These are phyloP conservation scores for Penicillium riverlandense DNA, from an alignment of 495 filamentous ascomycete species.

Conservation along the genomic window DNA sequence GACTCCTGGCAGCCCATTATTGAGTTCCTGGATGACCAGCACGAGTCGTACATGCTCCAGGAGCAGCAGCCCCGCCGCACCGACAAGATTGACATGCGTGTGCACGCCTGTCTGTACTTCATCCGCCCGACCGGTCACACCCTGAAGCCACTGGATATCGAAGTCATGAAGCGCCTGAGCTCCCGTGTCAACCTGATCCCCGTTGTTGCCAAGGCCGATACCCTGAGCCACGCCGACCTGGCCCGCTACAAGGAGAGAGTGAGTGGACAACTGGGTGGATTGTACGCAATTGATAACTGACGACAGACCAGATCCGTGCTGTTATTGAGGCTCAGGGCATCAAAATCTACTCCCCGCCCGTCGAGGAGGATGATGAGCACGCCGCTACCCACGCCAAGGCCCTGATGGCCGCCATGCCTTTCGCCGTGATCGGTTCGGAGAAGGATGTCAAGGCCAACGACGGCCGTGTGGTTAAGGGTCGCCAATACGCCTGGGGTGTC, in stretches of 20 bases:
- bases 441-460: slow-evolving; percentile 97
- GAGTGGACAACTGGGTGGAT: slow-evolving; percentile 16
- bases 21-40: slow-evolving; percentile 98
- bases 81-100: slow-evolving; percentile 98
- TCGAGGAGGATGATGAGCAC: slow-evolving; percentile 96
- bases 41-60: slow-evolving; percentile 99
- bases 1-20: slow-evolving; percentile 99
- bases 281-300: not conserved
- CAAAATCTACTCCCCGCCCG: slow-evolving; percentile 96
- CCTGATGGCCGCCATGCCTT: slow-evolving; percentile 95
- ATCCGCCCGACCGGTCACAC: slow-evolving; percentile 98
- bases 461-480: slow-evolving; percentile 93
- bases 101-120: slow-evolving; percentile 98
- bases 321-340: slow-evolving; percentile 98
- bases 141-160: slow-evolving; percentile 95
- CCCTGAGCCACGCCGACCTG: slow-evolving; percentile 84
- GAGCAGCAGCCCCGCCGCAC: slow-evolving; percentile 96
- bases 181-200: slow-evolving; percentile 97
- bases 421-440: slow-evolving; percentile 97
- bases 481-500: slow-evolving; percentile 98
- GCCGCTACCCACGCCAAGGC: slow-evolving; percentile 88
- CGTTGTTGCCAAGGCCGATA: slow-evolving; percentile 97
- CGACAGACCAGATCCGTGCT: slow-evolving; percentile 63
- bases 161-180: slow-evolving; percentile 98
- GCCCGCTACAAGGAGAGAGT: slow-evolving; percentile 91